Base-by-base conservation (phyloP, 1,284 basidiomycete genomes). In the Marasmius tenuissimus region DNA sequence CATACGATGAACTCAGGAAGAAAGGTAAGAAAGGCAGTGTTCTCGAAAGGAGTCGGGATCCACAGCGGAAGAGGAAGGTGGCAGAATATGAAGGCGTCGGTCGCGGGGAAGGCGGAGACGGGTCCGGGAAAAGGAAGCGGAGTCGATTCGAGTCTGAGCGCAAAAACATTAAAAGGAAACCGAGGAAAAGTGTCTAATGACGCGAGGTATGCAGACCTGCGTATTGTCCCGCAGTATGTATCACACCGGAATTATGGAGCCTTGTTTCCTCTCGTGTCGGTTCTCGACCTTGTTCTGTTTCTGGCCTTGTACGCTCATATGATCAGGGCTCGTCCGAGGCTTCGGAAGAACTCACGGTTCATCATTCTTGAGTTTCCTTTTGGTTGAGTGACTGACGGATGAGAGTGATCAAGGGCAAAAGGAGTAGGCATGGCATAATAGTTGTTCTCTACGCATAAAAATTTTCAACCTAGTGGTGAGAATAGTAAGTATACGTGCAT, bases 121-220 rank as follows among this genome's bases (percentile, higher is more conserved):
- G 27, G 27, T 4, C 27, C 14, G 75, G 76, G 64, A 78, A 78
- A 69, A 79, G 79, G 68, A 94, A 94, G 78, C 85, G 85, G 70
- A 86, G 84, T 60, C 80, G 89, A 56, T 95, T 96, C 72, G 92
- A 94, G 71, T 82, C 84, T 72, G 91, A 91, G 59, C 81, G 87
- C 50, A 88, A 85, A 70, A 76, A 75, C 22, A 75, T 83, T 33
- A 84, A 84, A 71, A 85, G 78, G 67, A 54, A 54, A 37, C 14
- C 14, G 75, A 73, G 60, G 7, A 37, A 38, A 18, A 54, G 34
- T 18, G 27, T 37, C n/a, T 54, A 52, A 35, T 42, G 40, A 12
- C 40, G 40, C 11, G 40, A 42, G 40, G 40, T 42, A 42, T 3
- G 40, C 40, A n/a, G 40, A 42, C 40, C 27, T 27, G 27, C 27